Evolutionary conservation across 2,329 filamentous ascomycete genomes (phyloP).

Genomic region (Aspergillus sp.): DNA sequence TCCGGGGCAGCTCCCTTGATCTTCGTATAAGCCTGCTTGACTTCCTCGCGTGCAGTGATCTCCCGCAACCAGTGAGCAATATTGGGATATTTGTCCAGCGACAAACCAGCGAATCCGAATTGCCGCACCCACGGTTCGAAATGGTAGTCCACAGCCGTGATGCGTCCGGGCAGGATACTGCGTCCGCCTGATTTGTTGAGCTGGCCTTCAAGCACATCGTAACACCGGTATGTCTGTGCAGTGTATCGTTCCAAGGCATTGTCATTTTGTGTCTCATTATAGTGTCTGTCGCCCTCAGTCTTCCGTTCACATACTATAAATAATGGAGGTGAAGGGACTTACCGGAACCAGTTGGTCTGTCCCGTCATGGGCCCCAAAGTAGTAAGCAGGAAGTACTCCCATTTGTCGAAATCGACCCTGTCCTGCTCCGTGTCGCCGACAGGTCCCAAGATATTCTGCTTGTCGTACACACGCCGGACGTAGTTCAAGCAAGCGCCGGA

Average conservation of each 20-base stretch:
- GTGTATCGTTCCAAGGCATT: constrained; percentile 36
- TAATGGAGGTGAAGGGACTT: background rate
- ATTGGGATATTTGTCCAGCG: constrained; percentile 34
- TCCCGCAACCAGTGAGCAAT: constrained; percentile 35
- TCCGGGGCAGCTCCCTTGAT: constrained; percentile 8
- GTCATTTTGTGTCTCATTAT: constrained; percentile 32
- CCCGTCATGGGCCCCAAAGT: constrained; percentile 39
- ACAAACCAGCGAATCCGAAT: constrained; percentile 33
- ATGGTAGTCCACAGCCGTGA: constrained; percentile 37
- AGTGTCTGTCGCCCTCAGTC: background rate
- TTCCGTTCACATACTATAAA: background rate
- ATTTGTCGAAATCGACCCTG: constrained; percentile 41
- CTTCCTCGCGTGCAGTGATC: constrained; percentile 30
- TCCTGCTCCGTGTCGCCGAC: constrained; percentile 28
- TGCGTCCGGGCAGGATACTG: constrained; percentile 31
- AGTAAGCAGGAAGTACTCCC: constrained; percentile 39
- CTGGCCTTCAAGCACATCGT: constrained; percentile 37
- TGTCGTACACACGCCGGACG: constrained; percentile 37
- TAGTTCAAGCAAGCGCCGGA: constrained; percentile 36
- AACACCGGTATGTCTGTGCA: constrained; percentile 37
- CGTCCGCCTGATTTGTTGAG: constrained; percentile 31
- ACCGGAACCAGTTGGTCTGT: constrained; percentile 36
- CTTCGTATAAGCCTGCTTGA: constrained; percentile 37
- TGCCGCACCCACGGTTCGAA: constrained; percentile 27
- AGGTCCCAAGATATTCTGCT: constrained; percentile 32